phyloP scores from a whole-genome alignment of 345 rosid genomes.

The Populus alba region DNA sequence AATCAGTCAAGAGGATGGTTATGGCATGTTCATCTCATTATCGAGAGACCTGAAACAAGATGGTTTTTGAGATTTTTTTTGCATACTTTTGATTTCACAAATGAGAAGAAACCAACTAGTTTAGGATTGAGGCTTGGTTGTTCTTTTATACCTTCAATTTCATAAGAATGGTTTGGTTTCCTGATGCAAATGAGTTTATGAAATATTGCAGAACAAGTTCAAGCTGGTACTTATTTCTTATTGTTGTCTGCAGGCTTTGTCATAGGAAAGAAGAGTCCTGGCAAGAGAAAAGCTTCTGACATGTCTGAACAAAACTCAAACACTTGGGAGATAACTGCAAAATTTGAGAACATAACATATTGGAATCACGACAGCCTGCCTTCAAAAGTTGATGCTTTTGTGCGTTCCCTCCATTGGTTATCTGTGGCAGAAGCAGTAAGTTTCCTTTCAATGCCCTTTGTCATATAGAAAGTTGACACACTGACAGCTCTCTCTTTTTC shows the following conservation, averaged over 20 bases:
- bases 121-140: no score
- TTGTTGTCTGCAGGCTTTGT: constrained; percentile 58
- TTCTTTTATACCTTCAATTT: no score
- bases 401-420: constrained; percentile 75
- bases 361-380: constrained; percentile 89
- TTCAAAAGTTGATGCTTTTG: constrained; percentile 66
- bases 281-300: constrained; percentile 48
- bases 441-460: not conserved
- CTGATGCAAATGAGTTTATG: no score
- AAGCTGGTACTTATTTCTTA: not conserved
- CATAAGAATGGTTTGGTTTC: no score
- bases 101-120: no score
- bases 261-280: constrained; percentile 54
- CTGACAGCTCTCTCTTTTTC: not conserved
- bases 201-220: no score
- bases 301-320: constrained; percentile 30
- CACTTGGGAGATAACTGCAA: constrained; percentile 74
- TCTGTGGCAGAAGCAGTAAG: constrained; percentile 71
- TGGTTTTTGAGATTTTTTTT: no score
- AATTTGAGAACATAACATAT: constrained; percentile 63
- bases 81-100: no score
- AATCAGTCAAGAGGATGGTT: no score
- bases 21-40: no score
- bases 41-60: no score
- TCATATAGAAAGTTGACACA: not conserved